phyloP scores from a whole-genome alignment of 768 basidiomycete genomes.

The Lyophyllum decastes region DNA sequence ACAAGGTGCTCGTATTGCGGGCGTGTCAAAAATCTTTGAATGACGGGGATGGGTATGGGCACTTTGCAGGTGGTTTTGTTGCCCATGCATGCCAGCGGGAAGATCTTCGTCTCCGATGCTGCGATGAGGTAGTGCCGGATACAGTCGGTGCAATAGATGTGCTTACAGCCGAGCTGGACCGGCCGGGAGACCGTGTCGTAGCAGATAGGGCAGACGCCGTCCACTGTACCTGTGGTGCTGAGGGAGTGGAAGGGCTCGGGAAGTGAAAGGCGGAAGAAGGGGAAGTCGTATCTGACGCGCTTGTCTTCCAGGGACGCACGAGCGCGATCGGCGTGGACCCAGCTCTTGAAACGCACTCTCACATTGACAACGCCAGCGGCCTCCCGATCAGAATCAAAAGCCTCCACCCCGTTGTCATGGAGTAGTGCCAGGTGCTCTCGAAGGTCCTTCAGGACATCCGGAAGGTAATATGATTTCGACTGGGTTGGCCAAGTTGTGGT shows the following conservation, averaged over 20 bases:
- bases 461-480: slow-evolving; percentile 19
- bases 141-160: slow-evolving; percentile 51
- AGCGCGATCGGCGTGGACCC: slow-evolving; percentile 47
- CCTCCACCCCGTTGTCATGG: slow-evolving; percentile 17
- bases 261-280: slow-evolving; percentile 39
- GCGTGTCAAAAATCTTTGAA: slow-evolving; percentile 50
- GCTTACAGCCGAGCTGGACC: slow-evolving; percentile 45
- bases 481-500: slow-evolving; percentile 18
- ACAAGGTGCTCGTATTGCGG: slow-evolving; percentile 53
- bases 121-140: slow-evolving; percentile 47
- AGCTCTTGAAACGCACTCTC: slow-evolving; percentile 47
- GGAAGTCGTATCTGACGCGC: slow-evolving; percentile 28
- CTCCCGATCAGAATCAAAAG: slow-evolving; percentile 27
- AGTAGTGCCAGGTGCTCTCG: slow-evolving; percentile 22
- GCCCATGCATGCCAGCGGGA: slow-evolving; percentile 69
- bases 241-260: slow-evolving; percentile 46
- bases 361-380: slow-evolving; percentile 32
- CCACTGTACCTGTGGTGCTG: neutral
- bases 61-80: slow-evolving; percentile 53
- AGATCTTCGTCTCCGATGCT: slow-evolving; percentile 40
- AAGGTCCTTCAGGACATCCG: slow-evolving; percentile 21
- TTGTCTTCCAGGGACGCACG: slow-evolving; percentile 35
- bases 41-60: slow-evolving; percentile 53
- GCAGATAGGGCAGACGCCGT: slow-evolving; percentile 54
- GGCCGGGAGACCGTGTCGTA: slow-evolving; percentile 43